These are phyloP conservation scores for Jaltomata sinuosa DNA, from an alignment of 257 asterid genomes.

Conservation along the genomic window DNA sequence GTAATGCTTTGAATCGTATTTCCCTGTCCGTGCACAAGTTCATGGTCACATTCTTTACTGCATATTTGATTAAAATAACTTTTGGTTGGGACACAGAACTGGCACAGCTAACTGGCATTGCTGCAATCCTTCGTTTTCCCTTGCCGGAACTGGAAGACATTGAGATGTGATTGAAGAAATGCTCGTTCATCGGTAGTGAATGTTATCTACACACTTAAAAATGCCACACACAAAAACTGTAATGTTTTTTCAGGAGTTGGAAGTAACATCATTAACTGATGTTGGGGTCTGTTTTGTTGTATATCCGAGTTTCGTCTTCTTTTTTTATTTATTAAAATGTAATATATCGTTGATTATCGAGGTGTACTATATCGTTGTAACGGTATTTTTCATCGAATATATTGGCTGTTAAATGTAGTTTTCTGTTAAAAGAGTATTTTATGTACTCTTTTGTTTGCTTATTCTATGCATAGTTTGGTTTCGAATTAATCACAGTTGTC, in stretches of 20 bases:
- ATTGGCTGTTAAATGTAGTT: neutral
- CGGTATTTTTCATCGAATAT: neutral
- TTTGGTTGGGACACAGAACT: conserved; percentile 43
- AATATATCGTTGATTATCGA: neutral
- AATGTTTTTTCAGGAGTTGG: neutral
- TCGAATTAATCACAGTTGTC: no score
- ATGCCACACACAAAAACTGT: neutral
- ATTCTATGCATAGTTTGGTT: neutral
- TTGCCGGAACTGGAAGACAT: conserved; percentile 89
- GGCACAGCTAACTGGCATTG: conserved; percentile 75
- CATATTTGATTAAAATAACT: neutral
- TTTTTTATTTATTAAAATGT: neutral
- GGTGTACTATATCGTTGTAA: neutral
- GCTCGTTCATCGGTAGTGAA: neutral
- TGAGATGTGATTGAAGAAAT: conserved; percentile 50
- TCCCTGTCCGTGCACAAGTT: neutral
- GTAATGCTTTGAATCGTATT: neutral
- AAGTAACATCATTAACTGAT: neutral
- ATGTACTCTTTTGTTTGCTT: neutral
- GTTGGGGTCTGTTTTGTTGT: neutral
- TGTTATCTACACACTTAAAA: neutral
- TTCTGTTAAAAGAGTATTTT: no score
- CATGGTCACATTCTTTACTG: neutral
- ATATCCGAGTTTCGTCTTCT: neutral
- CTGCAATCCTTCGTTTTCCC: conserved; percentile 94